Evolutionary conservation across 2,329 filamentous ascomycete species (phyloP), one percentile per base, ranked within the genome.

Genomic region (Calonectria fujianensis): DNA sequence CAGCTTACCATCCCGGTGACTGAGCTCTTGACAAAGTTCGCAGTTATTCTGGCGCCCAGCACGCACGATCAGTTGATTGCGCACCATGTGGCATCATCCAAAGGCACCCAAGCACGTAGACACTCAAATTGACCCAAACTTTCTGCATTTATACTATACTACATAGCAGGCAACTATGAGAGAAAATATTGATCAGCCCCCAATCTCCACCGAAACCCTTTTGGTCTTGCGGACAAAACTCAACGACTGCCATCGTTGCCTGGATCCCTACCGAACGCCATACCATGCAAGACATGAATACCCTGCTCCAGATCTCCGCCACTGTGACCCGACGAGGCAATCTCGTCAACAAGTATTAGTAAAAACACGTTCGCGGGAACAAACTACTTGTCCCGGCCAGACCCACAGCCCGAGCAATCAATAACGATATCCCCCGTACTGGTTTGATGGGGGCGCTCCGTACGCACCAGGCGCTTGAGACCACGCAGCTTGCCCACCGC

Each of bases 351-450:
- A 74, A 74, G 64, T 68, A 74, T 63, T 65, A 69, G 31, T 51
- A 73, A 73, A 70, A 57, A 61, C 67, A 71, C 67, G 64, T 50
- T 54, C 18, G 68, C 35, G 45, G 37, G 27, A 54, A 65, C 54
- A n/a, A 32, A 39, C 24, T 31, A n/a, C 50, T 32, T 54, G 9
- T 39, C n/a, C 67, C 51, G 29, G 35, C 32, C 27, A 24, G 8
- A 61, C 24, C 51, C 31, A 32, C 27, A 29, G 29, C 14, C 9
- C 29, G 20, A 37, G 37, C 57, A 32, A 31, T 79, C 72, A 85
- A 73, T 83, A 86, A 41, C 83, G 81, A 72, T 84, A 85, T 31
- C 83, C 82, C 65, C 83, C 84, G 74, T 82, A 86, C 66, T 85
- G 83, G n/a, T 84, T 84, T 3, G 81, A 76, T 39, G 82, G 80